Evolutionary conservation across 2,329 filamentous ascomycete species (phyloP), one percentile per base, ranked within the genome.

Genomic region (Septoria linicola): DNA sequence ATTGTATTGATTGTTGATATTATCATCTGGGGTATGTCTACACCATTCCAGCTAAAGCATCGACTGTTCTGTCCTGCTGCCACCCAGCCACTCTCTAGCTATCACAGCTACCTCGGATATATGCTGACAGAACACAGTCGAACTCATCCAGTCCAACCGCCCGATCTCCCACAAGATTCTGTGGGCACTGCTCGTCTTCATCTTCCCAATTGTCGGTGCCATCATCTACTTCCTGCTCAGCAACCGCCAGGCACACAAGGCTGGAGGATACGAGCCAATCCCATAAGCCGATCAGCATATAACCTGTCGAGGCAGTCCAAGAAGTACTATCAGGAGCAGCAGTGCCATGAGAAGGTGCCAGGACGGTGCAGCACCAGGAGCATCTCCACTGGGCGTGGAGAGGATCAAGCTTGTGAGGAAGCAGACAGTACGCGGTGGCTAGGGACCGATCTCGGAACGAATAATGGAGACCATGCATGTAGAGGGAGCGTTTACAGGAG

Each of bases 191-290:
- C 71, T 83, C 36, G 80, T 85, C 62, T 84, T 85, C 72, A 68
- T 85, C 55, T 84, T 85, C 71, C 82, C 82, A 3, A 71, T 85
- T 41, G 65, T 80, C 58, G 82, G 82, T 53, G 73, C 83, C 67
- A 68, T 83, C 61, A 69, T 84, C 67, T 85, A 85, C 70, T 85
- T 74, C 65, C 69, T 85, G 45, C 84, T 85, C 70, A 83, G 81
- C 40, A 80, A 85, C 70, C 79, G 82, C 43, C 70, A 72, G 36
- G 71, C 75, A 21, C 80, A 83, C 66, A 79, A 76, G 65, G 71
- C 71, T 31, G 72, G 73, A 36, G 76, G 75, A n/a, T 83, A 84
- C 61, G 80, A 83, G 68, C 67, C 77, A 21, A 68, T 80, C 43
- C 60, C 57, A 50, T 34, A 43, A 31, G 17, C 43, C 5, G 19